Percentiles rank a stretch among this genome's conserved stretches.
Evolutionary conservation across 768 basidiomycete genomes (phyloP).

Genomic region (Tylopilus sp.): DNA sequence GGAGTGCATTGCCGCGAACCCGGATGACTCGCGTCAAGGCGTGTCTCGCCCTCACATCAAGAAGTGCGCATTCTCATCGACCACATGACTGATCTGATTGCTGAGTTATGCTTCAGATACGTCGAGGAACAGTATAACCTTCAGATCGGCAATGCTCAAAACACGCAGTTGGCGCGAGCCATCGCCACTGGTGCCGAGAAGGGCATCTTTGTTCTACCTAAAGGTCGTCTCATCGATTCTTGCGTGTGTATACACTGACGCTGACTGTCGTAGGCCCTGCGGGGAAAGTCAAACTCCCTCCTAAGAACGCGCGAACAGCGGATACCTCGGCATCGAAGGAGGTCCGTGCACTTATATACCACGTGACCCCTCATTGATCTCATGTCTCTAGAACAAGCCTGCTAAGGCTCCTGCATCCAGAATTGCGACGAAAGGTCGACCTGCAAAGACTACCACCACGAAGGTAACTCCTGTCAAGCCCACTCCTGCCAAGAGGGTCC

Average conservation of each 20-base stretch:
- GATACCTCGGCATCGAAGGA: conserved; percentile 56
- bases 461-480: conserved; percentile 26
- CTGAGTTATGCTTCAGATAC: conserved; percentile 47
- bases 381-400: conserved; percentile 25
- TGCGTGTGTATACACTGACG: conserved; percentile 3
- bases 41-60: conserved; percentile 92
- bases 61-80: conserved; percentile 55
- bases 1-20: conserved; percentile 78
- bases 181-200: conserved; percentile 81
- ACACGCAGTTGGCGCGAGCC: conserved; percentile 74
- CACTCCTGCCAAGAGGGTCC: conserved; percentile 23
- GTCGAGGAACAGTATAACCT: conserved; percentile 83
- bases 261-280: conserved; percentile 34
- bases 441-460: conserved; percentile 26
- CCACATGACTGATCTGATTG: conserved; percentile 10
- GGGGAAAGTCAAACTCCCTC: conserved; percentile 65
- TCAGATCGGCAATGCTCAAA: conserved; percentile 75
- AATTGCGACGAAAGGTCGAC: conserved; percentile 19
- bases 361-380: conserved; percentile 21
- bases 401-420: conserved; percentile 32
- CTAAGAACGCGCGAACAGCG: conserved; percentile 49
- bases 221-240: conserved; percentile 49
- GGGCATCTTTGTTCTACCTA: conserved; percentile 81
- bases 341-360: conserved; percentile 37
- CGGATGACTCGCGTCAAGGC: conserved; percentile 75